phyloP scores from a whole-genome alignment of 345 rosid genomes.

The Rhizophora apiculata region DNA sequence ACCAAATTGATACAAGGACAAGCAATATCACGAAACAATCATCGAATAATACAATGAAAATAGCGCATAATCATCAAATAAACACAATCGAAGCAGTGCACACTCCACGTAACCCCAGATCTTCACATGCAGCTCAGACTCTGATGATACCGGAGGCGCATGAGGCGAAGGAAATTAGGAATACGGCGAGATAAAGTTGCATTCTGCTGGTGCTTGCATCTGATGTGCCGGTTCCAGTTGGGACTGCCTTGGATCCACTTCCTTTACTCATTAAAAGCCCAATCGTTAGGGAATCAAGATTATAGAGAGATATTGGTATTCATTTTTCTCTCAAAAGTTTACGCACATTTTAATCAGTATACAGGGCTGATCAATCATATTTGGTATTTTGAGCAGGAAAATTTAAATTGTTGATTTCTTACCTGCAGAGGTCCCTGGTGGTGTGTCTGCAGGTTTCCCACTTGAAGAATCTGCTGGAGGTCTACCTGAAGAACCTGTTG shows the following conservation, averaged over 20 bases:
- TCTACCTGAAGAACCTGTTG: conserved; percentile 24
- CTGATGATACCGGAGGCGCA: conserved; percentile 7
- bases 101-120: background rate
- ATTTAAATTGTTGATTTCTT: background rate
- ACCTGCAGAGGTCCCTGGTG: conserved; percentile 33
- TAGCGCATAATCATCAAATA: background rate
- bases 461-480: conserved; percentile 27
- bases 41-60: background rate
- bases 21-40: background rate
- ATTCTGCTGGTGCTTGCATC: conserved; percentile 11
- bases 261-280: conserved; percentile 19
- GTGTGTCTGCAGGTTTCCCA: conserved; percentile 15
- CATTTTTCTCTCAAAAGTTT: no score
- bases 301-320: background rate
- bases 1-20: no score
- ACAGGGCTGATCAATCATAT: no score
- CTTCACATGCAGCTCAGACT: conserved; percentile 4
- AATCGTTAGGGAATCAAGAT: background rate
- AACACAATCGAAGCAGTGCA: background rate
- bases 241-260: conserved; percentile 37
- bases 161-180: conserved; percentile 5
- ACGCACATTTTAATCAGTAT: no score
- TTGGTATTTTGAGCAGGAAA: no score
- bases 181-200: conserved; percentile 14
- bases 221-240: conserved; percentile 26